A percentile compares a stretch with the other conserved stretches of the same genome.
phyloP scores from a whole-genome alignment of 2,329 filamentous ascomycete species.

The Talaromyces sp. region DNA sequence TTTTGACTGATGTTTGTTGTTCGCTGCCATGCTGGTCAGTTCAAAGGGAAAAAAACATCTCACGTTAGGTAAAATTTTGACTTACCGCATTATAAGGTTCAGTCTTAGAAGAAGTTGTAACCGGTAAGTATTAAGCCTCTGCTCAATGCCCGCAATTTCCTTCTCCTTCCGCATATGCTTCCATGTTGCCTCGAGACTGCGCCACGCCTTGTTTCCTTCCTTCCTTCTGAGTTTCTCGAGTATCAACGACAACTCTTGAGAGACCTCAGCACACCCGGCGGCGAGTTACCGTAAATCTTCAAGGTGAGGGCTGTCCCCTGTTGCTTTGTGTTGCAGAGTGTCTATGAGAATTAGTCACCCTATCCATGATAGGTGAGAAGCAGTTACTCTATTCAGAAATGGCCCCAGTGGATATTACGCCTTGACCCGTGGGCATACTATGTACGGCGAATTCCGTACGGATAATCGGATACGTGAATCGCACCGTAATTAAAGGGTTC shows the following conservation, averaged over 20 bases:
- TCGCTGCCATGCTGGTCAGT: neutral
- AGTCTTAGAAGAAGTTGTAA: constrained; percentile 21
- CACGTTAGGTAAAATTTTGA: constrained; percentile 10
- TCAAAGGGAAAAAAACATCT: neutral
- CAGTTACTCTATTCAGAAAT: neutral
- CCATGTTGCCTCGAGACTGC: constrained; percentile 20
- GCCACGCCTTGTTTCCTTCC: constrained; percentile 17
- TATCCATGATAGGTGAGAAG: neutral
- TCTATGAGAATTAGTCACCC: neutral
- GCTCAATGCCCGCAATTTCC: constrained; percentile 21
- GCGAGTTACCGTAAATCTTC: constrained; percentile 14
- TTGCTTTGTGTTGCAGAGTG: constrained; percentile 1
- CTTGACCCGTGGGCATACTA: neutral
- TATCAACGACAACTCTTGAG: neutral
- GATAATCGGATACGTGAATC: neutral
- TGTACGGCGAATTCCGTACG: neutral
- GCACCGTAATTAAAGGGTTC: neutral
- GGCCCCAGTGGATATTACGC: neutral
- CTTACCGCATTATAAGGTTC: neutral
- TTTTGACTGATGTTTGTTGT: constrained; percentile 9
- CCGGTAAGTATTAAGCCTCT: constrained; percentile 16
- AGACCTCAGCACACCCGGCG: neutral
- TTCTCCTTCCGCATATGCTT: constrained; percentile 21
- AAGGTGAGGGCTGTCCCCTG: constrained; percentile 16
- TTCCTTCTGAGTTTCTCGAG: constrained; percentile 15